Evolutionary conservation across 169 alveolate genomes (phyloP), one percentile per base, ranked within the genome.

Genomic region (Amoebophrya sp.): DNA sequence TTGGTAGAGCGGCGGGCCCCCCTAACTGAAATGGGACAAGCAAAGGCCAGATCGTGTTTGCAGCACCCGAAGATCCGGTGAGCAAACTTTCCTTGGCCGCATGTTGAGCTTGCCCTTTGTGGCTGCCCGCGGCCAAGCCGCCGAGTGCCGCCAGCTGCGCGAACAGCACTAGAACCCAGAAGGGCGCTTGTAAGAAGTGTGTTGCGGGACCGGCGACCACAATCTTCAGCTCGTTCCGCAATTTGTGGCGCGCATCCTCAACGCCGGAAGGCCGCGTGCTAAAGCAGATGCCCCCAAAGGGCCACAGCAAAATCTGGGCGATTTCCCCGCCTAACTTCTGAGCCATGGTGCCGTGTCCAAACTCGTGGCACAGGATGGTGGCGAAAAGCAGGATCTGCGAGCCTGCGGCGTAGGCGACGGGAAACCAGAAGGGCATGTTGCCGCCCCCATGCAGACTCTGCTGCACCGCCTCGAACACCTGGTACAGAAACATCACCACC

Each of bases 271-370:
- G 92, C 18, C 55, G 65, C 34, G 83, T 90, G 40, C 76, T 38
- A 78, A 90, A 90, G 92, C 92, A 90, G 40, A 90, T 90, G 33
- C 92, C 92, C 23, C 92, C 92, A 33, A 90, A 90, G 38, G 92
- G 92, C 92, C 92, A 90, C 3, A 90, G 92, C 34, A 90, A 78
- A 18, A 90, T 90, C 41, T 90, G 65, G 29, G 83, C 26, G 0
- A 90, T 90, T 41, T 39, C n/a, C 18, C 92, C 92, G 1, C 92
- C 92, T 0, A 90, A 41, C 33, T 90, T 33, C 78, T 65, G 34
- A 12, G 92, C 92, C 92, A 90, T 90, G 40, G 40, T 41, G 38
- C 92, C 92, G 65, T 90, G 92, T 24, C 92, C 92, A n/a, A 90
- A 90, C 78, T 90, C 92, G 41, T 90, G 92, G 47, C 92, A 90